Evolutionary conservation across 805 yeast species (phyloP), one percentile per base, ranked within the genome.

Genomic region (Suhomyces faveliae): DNA sequence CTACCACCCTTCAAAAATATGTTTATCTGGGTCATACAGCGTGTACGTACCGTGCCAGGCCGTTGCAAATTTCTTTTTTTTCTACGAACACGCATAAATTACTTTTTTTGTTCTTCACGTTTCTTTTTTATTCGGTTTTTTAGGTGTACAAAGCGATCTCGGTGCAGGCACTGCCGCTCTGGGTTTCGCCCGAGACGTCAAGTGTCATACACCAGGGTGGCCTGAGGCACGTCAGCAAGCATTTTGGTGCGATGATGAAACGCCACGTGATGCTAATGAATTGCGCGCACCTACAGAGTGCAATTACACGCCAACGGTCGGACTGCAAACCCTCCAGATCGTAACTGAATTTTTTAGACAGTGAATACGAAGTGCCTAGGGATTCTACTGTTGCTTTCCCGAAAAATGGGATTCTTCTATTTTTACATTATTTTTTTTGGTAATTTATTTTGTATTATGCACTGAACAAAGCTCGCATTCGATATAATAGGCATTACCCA

Each of bases 1-100:
- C n/a, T n/a, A n/a, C 37, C 11, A 33, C 37, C 37, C 37, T 30
- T 30, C 37, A 33, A 17, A 33, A 33, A 33, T 27, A n/a, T 33
- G 37, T 33, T 33, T 33, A 33, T 33, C 37, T 33, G 21, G 35
- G 37, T 33, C 37, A 33, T 33, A 33, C 40, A 25, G 17, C 44
- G 44, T 42, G 44, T 38, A 20, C 19, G 7, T 29, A 42, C 44
- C 42, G 21, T 39, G n/a, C 21, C 44, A 6, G 44, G 37, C 44
- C 44, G 44, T 42, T 42, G 38, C 44, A 21, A 42, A 42, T 42
- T 42, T 15, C 44, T 42, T 42, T 42, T 42, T 29, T 20, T 30
- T 37, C 40, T 37, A 8, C 25, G 22, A n/a, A 40, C 19, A 40
- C 17, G 23, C 43, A 33, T 30, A 33, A 42, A 42, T 42, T 42